A percentile compares a stretch with the other conserved stretches of the same genome.
These are phyloP conservation scores for Cystobasidium ongulense DNA, from an alignment of 768 basidiomycete species.

Conservation along the genomic window DNA sequence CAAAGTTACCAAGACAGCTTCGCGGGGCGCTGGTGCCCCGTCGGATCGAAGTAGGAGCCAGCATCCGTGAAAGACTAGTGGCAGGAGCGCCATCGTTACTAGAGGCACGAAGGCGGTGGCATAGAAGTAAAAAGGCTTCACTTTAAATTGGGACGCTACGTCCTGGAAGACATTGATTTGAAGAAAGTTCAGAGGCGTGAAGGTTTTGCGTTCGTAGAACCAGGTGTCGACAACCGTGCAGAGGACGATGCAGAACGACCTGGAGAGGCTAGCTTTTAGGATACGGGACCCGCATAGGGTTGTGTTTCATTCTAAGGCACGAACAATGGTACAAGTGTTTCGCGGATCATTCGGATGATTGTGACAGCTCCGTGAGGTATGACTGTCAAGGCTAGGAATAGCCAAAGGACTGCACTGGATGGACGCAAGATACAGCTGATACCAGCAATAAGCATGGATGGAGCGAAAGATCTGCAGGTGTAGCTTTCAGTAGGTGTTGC, in stretches of 20 bases:
- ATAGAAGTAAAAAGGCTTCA: constrained; percentile 80
- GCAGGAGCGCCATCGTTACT: constrained; percentile 62
- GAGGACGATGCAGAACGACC: background rate
- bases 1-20: constrained; percentile 43
- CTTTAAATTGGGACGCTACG: constrained; percentile 86
- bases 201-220: constrained; percentile 59
- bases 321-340: background rate
- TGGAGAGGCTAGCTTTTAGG: constrained; percentile 48
- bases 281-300: background rate
- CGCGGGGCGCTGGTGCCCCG: background rate
- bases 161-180: constrained; percentile 65
- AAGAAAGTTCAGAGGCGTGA: constrained; percentile 76
- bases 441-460: constrained; percentile 57
- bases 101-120: constrained; percentile 75
- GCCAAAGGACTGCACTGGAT: constrained; percentile 80
- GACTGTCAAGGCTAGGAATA: constrained; percentile 53
- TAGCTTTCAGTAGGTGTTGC: background rate
- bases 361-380: background rate
- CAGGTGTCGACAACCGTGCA: constrained; percentile 57
- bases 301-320: background rate
- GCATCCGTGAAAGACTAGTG: constrained; percentile 61
- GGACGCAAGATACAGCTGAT: constrained; percentile 72
- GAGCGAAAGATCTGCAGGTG: constrained; percentile 30
- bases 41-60: constrained; percentile 40
- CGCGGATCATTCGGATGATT: background rate